These are phyloP conservation scores for Gamarada debralockiae DNA, from an alignment of 495 filamentous ascomycete genomes.

Conservation along the genomic window DNA sequence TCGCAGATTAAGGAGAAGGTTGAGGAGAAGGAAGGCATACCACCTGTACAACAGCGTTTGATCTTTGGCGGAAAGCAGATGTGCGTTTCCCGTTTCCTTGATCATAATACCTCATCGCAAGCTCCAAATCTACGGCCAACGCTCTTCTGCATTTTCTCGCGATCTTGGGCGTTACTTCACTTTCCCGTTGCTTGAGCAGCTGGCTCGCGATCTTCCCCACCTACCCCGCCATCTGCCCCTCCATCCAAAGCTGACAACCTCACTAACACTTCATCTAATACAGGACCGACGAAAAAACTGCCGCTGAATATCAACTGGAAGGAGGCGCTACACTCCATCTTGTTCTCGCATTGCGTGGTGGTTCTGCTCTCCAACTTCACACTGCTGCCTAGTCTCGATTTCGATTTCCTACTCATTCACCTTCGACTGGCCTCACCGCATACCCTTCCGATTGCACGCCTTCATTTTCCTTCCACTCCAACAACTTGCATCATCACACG, in stretches of 20 bases:
- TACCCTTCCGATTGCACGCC: background rate
- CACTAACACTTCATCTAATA: background rate
- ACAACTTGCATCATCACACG: too few species aligned
- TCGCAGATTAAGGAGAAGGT: slow-evolving; percentile 96
- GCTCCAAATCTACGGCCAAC: too few species aligned
- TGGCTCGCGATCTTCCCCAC: slow-evolving; percentile 5
- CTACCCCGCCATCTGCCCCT: slow-evolving; percentile 7
- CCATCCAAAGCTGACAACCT: background rate
- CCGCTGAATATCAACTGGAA: slow-evolving; percentile 80
- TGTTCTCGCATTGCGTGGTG: slow-evolving; percentile 88
- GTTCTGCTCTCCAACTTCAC: slow-evolving; percentile 25
- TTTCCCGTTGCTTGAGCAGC: background rate
- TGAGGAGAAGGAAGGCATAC: slow-evolving; percentile 98
- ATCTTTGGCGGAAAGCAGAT: slow-evolving; percentile 98
- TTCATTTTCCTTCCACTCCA: too few species aligned
- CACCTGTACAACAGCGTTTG: slow-evolving; percentile 91
- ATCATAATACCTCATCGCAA: too few species aligned
- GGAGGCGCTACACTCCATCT: slow-evolving; percentile 92
- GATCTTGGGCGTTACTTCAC: background rate
- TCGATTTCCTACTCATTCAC: background rate
- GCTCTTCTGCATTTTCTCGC: too few species aligned
- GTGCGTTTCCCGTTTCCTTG: slow-evolving; percentile 46
- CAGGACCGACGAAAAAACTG: slow-evolving; percentile 90
- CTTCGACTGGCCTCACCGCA: background rate
- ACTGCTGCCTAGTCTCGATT: background rate